Percentiles rank a stretch among this genome's conserved stretches.
Conservation (phyloP, 306 rosid genomes). For the Medicago ruthenica region DNA sequence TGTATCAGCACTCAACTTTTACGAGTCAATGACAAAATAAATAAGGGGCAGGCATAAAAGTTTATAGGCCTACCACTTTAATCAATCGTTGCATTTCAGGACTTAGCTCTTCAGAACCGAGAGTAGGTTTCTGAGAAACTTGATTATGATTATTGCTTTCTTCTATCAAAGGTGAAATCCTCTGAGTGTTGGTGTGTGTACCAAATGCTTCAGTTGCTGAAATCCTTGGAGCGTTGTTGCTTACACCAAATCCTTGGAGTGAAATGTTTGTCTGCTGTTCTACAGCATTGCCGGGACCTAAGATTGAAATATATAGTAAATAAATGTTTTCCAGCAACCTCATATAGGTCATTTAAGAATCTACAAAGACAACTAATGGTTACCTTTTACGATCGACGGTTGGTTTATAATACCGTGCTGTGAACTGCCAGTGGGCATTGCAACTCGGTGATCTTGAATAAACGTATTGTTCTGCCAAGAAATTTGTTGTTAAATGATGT, state of each 20-base stretch:
- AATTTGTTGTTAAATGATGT: not conserved
- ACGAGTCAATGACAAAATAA: not conserved
- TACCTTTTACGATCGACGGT: slow-evolving; percentile 26
- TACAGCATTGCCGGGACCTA: slow-evolving; percentile 23
- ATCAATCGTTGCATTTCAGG: slow-evolving; percentile 41
- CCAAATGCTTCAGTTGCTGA: slow-evolving; percentile 3
- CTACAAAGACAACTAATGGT: slow-evolving; percentile 24
- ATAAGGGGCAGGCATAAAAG: slow-evolving; percentile 4
- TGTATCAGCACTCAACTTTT: slow-evolving; percentile 3
- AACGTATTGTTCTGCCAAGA: slow-evolving; percentile 31
- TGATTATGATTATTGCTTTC: slow-evolving; percentile 3
- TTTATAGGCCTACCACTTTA: slow-evolving; percentile 44
- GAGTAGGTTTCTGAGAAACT: slow-evolving; percentile 20
- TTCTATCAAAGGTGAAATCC: slow-evolving; percentile 31
- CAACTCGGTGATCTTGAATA: slow-evolving; percentile 25
- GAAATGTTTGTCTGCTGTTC: not conserved
- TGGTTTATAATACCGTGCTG: slow-evolving; percentile 5
- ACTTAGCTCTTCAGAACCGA: slow-evolving; percentile 30
- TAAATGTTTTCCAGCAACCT: slow-evolving; percentile 27
- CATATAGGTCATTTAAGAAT: slow-evolving; percentile 2
- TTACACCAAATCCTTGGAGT: slow-evolving; percentile 1
- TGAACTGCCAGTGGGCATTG: slow-evolving; percentile 14
- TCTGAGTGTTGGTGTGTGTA: slow-evolving; percentile 2
- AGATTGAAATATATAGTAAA: slow-evolving; percentile 14
- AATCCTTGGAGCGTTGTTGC: not conserved